These are phyloP conservation scores for Cercospora nicotianae DNA, from an alignment of 2,329 filamentous ascomycete species.

Conservation along the genomic window DNA sequence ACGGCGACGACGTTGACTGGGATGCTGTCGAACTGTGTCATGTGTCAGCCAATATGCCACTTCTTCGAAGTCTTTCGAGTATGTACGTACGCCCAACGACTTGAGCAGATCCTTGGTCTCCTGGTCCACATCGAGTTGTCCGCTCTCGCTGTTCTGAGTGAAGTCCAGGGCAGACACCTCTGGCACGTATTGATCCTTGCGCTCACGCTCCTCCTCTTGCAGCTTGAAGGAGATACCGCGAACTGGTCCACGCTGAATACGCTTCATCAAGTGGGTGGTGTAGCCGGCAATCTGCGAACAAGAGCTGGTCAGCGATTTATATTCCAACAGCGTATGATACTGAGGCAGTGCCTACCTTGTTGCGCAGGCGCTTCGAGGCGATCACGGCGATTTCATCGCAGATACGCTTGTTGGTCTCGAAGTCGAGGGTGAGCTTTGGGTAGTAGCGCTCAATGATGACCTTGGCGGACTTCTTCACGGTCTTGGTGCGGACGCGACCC, in stretches of 20 bases:
- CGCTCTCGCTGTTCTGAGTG: constrained; percentile 87
- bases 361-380: constrained; percentile 96
- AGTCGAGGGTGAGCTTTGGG: constrained; percentile 96
- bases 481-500: constrained; percentile 62
- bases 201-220: constrained; percentile 99
- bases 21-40: constrained; percentile 84
- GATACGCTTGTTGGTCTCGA: constrained; percentile 99
- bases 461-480: constrained; percentile 88
- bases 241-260: constrained; percentile 98
- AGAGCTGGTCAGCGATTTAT: background rate
- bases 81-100: constrained; percentile 78
- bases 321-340: background rate
- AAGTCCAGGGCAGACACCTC: constrained; percentile 99
- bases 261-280: constrained; percentile 97
- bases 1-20: constrained; percentile 94
- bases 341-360: constrained; percentile 69
- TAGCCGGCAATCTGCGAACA: constrained; percentile 81
- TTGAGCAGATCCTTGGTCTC: constrained; percentile 99
- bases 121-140: constrained; percentile 89
- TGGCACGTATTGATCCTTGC: constrained; percentile 99
- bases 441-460: constrained; percentile 98
- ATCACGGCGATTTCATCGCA: constrained; percentile 99
- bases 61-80: background rate
- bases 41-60: constrained; percentile 15
- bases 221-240: constrained; percentile 99